Conservation (phyloP, 2,329 filamentous ascomycete species). For the Aureobasidium sp. region DNA sequence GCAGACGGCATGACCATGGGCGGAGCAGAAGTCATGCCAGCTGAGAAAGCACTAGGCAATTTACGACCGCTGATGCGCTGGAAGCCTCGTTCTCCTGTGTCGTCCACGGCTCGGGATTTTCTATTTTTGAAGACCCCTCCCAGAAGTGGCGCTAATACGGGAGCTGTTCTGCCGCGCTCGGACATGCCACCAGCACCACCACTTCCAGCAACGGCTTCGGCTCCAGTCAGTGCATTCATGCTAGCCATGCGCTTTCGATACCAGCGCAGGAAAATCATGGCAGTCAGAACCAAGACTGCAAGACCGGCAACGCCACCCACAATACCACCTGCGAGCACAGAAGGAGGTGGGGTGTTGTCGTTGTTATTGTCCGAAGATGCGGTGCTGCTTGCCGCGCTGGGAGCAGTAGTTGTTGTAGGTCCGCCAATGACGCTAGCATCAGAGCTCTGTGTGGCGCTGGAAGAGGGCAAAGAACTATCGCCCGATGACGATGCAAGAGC, state of each 20-base stretch:
- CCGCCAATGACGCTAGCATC: slow-evolving; percentile 5
- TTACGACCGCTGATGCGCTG: slow-evolving; percentile 43
- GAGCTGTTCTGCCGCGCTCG: slow-evolving; percentile 32
- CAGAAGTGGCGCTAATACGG: slow-evolving; percentile 22
- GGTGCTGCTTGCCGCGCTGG: slow-evolving; percentile 9
- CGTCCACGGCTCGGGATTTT: neutral
- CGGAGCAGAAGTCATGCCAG: slow-evolving; percentile 34
- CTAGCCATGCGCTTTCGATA: slow-evolving; percentile 37
- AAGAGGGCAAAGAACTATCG: neutral
- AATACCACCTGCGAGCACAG: slow-evolving; percentile 55
- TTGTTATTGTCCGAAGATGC: slow-evolving; percentile 14
- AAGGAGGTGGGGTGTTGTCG: slow-evolving; percentile 36
- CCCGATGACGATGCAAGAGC: neutral
- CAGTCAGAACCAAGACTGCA: slow-evolving; percentile 43
- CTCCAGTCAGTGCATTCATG: slow-evolving; percentile 26
- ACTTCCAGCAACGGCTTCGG: slow-evolving; percentile 17
- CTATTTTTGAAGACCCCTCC: slow-evolving; percentile 17
- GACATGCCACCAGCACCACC: slow-evolving; percentile 33
- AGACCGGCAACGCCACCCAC: slow-evolving; percentile 55
- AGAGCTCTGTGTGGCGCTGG: neutral
- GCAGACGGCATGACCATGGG: slow-evolving; percentile 22
- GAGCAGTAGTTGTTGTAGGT: slow-evolving; percentile 2
- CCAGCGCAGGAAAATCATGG: slow-evolving; percentile 48
- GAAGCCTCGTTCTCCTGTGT: slow-evolving; percentile 35
- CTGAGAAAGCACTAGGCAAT: slow-evolving; percentile 42